Evolutionary conservation across 306 rosid genomes (phyloP).

Genomic region (Fagus sylvatica): DNA sequence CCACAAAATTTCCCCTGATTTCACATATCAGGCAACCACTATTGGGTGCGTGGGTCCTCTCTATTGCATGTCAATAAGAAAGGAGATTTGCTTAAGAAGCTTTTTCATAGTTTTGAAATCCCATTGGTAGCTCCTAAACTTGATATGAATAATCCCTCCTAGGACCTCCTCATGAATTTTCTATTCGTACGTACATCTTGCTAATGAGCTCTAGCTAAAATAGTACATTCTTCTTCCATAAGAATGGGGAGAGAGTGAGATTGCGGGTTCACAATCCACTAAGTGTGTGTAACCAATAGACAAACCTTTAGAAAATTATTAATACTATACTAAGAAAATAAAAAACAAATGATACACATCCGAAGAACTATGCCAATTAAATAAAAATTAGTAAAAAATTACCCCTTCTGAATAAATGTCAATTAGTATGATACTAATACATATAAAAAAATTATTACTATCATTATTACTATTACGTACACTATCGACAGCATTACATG

Average conservation of each 20-base stretch:
- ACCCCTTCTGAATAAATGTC: no score
- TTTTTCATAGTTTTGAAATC: neutral
- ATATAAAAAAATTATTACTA: no score
- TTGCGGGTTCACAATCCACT: neutral
- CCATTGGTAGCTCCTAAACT: neutral
- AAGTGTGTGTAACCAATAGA: neutral
- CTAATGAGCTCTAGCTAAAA: neutral
- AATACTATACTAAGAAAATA: no score
- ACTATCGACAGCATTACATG: no score
- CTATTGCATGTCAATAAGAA: slow-evolving; percentile 1
- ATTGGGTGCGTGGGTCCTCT: neutral
- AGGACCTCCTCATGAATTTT: slow-evolving; percentile 16
- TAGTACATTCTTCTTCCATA: neutral
- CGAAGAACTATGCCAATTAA: no score
- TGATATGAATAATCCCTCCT: slow-evolving; percentile 8
- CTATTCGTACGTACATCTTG: slow-evolving; percentile 15
- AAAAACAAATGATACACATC: no score
- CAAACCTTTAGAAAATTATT: no score
- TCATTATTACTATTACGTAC: no score
- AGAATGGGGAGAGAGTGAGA: neutral
- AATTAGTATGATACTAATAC: no score
- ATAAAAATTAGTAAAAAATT: no score
- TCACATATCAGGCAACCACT: neutral
- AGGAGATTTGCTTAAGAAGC: neutral
- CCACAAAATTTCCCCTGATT: neutral